phyloP scores from a whole-genome alignment of 805 yeast genomes.

The Metschnikowia lachancei region DNA sequence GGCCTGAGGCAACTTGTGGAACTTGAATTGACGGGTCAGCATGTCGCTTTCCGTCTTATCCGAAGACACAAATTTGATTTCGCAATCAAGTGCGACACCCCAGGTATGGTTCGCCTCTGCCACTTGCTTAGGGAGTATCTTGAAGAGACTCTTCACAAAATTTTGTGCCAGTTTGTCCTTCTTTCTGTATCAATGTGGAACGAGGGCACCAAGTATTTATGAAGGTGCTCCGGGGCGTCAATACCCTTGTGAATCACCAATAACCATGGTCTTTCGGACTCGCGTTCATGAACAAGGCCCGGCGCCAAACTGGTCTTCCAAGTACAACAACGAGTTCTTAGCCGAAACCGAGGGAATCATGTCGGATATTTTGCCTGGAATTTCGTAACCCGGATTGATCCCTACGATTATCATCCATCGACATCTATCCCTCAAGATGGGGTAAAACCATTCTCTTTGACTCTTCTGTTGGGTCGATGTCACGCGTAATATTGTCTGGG shows the following conservation, averaged over 20 bases:
- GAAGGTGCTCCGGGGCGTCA: conserved; percentile 31
- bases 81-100: conserved; percentile 24
- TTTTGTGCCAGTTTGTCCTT: conserved; percentile 9
- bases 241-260: conserved; percentile 44
- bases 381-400: conserved; percentile 11
- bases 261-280: conserved; percentile 27
- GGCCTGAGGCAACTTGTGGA: conserved; percentile 30
- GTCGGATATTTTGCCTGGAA: conserved; percentile 5
- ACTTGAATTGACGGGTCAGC: conserved; percentile 23
- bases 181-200: conserved; percentile 20
- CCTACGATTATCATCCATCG: neutral
- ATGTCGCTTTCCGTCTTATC: conserved; percentile 5
- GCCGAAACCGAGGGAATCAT: conserved; percentile 12
- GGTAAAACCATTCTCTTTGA: conserved; percentile 7
- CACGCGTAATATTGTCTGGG: conserved; percentile 2
- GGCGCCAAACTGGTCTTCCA: conserved; percentile 46
- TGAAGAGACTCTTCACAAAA: conserved; percentile 17
- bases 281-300: conserved; percentile 19
- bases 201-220: conserved; percentile 22
- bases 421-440: conserved; percentile 1
- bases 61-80: conserved; percentile 23
- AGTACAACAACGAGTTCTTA: conserved; percentile 39
- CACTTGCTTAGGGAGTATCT: conserved; percentile 23
- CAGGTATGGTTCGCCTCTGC: conserved; percentile 11
- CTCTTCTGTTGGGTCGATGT: conserved; percentile 3